Base-by-base conservation (phyloP, 2,329 filamentous ascomycete genomes). In the Pestalotiopsis sp. region DNA sequence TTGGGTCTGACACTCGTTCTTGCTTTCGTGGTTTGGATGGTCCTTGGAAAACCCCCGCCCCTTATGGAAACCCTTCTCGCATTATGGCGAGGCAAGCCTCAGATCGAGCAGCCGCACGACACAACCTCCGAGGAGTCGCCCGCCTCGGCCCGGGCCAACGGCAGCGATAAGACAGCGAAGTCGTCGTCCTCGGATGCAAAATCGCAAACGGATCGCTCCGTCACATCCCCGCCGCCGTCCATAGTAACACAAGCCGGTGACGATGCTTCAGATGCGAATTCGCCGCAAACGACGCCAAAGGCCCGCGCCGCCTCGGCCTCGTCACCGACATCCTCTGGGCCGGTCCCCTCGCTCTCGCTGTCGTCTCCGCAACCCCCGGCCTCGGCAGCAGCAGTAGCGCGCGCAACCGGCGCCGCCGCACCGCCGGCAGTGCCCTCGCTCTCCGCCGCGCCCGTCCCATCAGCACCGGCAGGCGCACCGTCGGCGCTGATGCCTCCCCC, bases 1-100 rank as follows among this genome's bases (percentile, higher is more conserved):
- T 74, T 91, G 70, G 89, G 87, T 71, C 79, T 91, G 71, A 89
- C 89, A n/a, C 81, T 92, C 71, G 82, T 91, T 74, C 77, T 91
- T 71, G 89, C 86, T 58, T 89, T 89, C 0, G 79, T 91, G 67
- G 83, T 90, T 60, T 87, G 86, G 74, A 78, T 91, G 71, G 80
- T 86, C 73, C 82, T 90, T 70, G 57, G 57, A 3, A 84, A 84
- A 55, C 85, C 85, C 67, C 86, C 85, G 64, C 79, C 83, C 60
- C 85, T 87, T 79, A 78, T 88, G 62, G 81, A 81, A 72, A 78
- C 77, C 12, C 77, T 85, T 52, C 73, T 83, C 41, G 72, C 74
- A 13, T 62, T 78, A 64, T 81, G 77, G 74, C 74, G 74, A 57
- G 72, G 74, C 57, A 63, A 75, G 38, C 75, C 76, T 60, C 71